Evolutionary conservation across 1,139 yeast genomes (phyloP), one percentile per base, ranked within the genome.

Genomic region (Trichomonascaceae sp.): DNA sequence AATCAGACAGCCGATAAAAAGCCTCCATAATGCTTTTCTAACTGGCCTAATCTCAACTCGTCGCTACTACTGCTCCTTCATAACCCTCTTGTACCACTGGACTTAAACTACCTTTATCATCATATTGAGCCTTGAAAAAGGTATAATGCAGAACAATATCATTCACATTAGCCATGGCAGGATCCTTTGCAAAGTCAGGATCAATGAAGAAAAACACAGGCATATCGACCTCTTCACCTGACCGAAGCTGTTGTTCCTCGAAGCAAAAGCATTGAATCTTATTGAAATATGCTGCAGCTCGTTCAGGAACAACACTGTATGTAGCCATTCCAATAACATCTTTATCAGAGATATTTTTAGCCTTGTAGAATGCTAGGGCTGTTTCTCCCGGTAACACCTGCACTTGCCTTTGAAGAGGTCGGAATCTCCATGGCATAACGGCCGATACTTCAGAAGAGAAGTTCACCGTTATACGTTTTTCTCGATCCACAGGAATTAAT

Each of bases 201-300:
- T 95, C 99, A 54, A 95, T 87, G 70, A 95, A 95, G 79, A 95
- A 95, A 74, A 95, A 95, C 17, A 93, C 91, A 0, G 99, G 99
- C 99, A 95, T 93, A 67, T 95, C 99, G 15, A 95, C 96, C 69
- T 93, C 98, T 73, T 95, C 99, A 6, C 98, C 98, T 1, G 97
- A 96, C 55, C 85, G 80, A 60, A 93, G 76, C 69, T 89, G 80
- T 71, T 93, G 99, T 68, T 93, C 99, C 72, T 93, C 99, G 68
- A 95, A 93, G 68, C 99, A 93, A 73, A 93, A 93, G 70, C 99
- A 93, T 69, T 93, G 99, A 65, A 93, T 93, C 71, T 93, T 93
- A 74, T 89, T 88, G 74, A 93, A 93, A 70, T 93, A 95, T 5
- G 90, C 96, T 0, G 98, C 96, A 9, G 95, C 96, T 63, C 87